Evolutionary conservation across 2,329 filamentous ascomycete genomes (phyloP), one percentile per base, ranked within the genome.

Genomic region (Apiospora arundinis): DNA sequence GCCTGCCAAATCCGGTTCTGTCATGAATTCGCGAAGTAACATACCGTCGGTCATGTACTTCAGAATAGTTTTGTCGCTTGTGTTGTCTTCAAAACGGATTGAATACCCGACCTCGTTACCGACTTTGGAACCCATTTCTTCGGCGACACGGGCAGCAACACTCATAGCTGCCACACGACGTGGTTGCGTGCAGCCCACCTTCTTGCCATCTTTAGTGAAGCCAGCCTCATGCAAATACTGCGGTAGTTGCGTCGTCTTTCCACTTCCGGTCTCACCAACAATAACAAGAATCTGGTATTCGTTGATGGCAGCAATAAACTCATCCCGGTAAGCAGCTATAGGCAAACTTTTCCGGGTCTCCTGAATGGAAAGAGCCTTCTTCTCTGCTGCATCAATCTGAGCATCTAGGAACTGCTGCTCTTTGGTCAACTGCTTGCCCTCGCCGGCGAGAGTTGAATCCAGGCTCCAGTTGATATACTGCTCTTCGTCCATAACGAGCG

Each of bases 1-100:
- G 21, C 90, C 91, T 1, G 90, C 89, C 7, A 98, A 85, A 75
- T 95, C 91, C 0, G 95, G 95, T 77, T 97, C 94, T 0, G 94
- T 95, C 83, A 98, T 90, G 74, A 98, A 93, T 79, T 97, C 94
- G 79, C 95, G 89, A 42, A 98, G 85, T 49, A 98, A 85, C 92
- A 98, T 97, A 79, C 96, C 96, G 78, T 99, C 96, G 0, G 96
- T 99, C 93, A 97, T 95, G 82, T 97, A 98, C 81, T 97, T 97
- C 70, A 99, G 83, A 9, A 95, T 86, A 0, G 96, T 98, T 83
- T 97, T 97, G 77, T 97, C 94, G 79, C 91, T 94, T 0, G 95
- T 97, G 74, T 92, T 91, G 81, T 98, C 94, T 80, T 99, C 96
- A 77, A 98, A 99, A 73, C 96, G 93, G 76, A 99, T 97, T 0